A percentile compares a stretch with the other conserved stretches of the same genome.
These are phyloP conservation scores for Scleromitrula shiraiana DNA, from an alignment of 2,329 filamentous ascomycete species.

Conservation along the genomic window DNA sequence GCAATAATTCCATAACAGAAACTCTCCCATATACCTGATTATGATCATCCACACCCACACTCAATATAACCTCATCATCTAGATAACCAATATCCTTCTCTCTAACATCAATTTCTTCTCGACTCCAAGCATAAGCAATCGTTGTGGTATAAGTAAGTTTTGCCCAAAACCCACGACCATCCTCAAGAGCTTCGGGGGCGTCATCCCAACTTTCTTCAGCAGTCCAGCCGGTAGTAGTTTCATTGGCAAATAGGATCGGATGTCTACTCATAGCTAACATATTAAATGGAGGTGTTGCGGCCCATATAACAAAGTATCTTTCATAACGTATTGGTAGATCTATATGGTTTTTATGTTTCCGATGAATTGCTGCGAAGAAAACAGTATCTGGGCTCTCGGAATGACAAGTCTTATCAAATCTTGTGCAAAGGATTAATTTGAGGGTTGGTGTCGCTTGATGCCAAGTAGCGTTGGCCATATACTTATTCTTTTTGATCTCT, in stretches of 20 bases:
- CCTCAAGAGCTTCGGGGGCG: slow-evolving; percentile 13
- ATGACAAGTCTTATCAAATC: slow-evolving; percentile 23
- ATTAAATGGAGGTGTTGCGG: slow-evolving; percentile 29
- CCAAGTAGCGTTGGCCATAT: slow-evolving; percentile 25
- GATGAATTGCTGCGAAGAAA: slow-evolving; percentile 32
- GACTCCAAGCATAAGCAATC: slow-evolving; percentile 32
- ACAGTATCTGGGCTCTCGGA: slow-evolving; percentile 21
- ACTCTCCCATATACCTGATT: slow-evolving; percentile 30
- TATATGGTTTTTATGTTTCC: slow-evolving; percentile 31
- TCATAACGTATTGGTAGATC: slow-evolving; percentile 33
- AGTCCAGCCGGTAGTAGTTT: slow-evolving; percentile 31
- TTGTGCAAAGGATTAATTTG: slow-evolving; percentile 31
- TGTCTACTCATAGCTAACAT: slow-evolving; percentile 31
- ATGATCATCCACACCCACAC: slow-evolving; percentile 33
- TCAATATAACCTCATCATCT: slow-evolving; percentile 34
- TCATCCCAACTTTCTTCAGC: slow-evolving; percentile 31
- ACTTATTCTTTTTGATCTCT: slow-evolving; percentile 11
- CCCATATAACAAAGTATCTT: slow-evolving; percentile 33
- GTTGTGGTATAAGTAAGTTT: slow-evolving; percentile 35
- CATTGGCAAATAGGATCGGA: slow-evolving; percentile 31
- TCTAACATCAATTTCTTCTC: slow-evolving; percentile 27
- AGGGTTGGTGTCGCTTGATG: slow-evolving; percentile 34
- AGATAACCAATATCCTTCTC: slow-evolving; percentile 31
- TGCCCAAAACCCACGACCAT: slow-evolving; percentile 21
- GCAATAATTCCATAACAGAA: slow-evolving; percentile 28